These are phyloP conservation scores for Pseudisothecium myosuroides DNA, from an alignment of 225 moss, liverwort and hornwort genomes.

Conservation along the genomic window DNA sequence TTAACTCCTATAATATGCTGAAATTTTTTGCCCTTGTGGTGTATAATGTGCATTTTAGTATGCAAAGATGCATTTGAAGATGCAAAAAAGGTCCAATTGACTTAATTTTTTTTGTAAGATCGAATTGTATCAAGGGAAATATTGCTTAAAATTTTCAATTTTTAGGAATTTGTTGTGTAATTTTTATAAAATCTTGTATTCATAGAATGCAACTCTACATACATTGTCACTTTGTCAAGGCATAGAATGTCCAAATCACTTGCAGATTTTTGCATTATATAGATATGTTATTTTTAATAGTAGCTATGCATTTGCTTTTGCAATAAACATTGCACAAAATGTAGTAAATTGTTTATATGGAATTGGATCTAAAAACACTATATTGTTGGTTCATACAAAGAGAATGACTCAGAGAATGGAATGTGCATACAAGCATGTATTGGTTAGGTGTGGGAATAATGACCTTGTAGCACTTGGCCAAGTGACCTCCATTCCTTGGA, in stretches of 20 bases:
- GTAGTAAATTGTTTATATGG: background rate
- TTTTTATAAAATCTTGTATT: background rate
- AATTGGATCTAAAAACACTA: accelerated
- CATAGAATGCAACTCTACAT: background rate
- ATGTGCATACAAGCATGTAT: no score
- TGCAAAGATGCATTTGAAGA: background rate
- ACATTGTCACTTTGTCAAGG: no score
- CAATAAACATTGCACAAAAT: background rate
- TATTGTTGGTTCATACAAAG: background rate
- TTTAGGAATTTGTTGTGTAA: accelerated
- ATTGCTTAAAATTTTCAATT: background rate
- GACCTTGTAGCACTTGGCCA: background rate
- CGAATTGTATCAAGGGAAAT: background rate
- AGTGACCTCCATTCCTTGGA: no score
- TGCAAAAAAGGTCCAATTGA: background rate
- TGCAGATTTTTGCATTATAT: background rate
- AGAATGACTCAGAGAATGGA: no score
- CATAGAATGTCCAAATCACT: background rate
- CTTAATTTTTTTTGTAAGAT: background rate
- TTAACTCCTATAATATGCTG: background rate
- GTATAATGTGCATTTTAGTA: background rate
- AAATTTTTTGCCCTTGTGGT: background rate
- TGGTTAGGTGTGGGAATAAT: background rate
- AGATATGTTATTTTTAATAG: background rate
- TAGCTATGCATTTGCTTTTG: accelerated